Evolutionary conservation across 1,284 basidiomycete genomes (phyloP).

Genomic region (Cutaneotrichosporon dermatis): DNA sequence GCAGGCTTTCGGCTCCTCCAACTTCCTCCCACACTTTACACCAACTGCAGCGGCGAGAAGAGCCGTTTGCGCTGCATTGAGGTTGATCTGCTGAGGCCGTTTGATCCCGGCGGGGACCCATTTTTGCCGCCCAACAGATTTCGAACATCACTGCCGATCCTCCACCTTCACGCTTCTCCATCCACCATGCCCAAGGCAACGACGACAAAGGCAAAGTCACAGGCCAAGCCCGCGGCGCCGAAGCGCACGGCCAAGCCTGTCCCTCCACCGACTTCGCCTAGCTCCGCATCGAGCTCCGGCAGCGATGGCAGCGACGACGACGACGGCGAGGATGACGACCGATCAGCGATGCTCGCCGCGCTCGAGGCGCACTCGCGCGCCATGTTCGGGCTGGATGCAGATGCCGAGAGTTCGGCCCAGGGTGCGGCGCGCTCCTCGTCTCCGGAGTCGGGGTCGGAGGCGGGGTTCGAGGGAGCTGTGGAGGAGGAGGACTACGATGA

Average conservation of each 20-base stretch:
- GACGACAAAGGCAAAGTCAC: conserved; percentile 2
- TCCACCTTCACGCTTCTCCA: background rate
- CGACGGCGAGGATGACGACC: conserved; percentile 15
- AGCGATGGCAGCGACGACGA: background rate
- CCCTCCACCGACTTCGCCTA: background rate
- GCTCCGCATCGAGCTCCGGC: background rate
- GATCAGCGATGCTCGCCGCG: conserved; percentile 42
- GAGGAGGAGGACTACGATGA: conserved; percentile 30
- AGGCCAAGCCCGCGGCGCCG: background rate
- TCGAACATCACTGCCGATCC: background rate
- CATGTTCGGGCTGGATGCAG: conserved; percentile 36
- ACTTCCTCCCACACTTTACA: no score
- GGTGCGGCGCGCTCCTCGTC: conserved; percentile 3
- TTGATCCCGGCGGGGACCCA: background rate
- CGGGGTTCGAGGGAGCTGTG: conserved; percentile 14
- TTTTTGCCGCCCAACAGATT: background rate
- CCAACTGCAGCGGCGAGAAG: no score
- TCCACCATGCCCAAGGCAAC: background rate
- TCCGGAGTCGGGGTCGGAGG: background rate
- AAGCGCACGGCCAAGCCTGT: background rate
- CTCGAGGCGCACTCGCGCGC: conserved; percentile 45
- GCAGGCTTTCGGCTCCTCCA: no score
- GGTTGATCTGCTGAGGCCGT: background rate
- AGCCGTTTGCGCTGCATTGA: no score
- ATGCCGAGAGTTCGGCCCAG: conserved; percentile 28